Evolutionary conservation across 192 early-diverging fungal genomes (phyloP), one percentile per base, ranked within the genome.

Genomic region (Podila verticillata): DNA sequence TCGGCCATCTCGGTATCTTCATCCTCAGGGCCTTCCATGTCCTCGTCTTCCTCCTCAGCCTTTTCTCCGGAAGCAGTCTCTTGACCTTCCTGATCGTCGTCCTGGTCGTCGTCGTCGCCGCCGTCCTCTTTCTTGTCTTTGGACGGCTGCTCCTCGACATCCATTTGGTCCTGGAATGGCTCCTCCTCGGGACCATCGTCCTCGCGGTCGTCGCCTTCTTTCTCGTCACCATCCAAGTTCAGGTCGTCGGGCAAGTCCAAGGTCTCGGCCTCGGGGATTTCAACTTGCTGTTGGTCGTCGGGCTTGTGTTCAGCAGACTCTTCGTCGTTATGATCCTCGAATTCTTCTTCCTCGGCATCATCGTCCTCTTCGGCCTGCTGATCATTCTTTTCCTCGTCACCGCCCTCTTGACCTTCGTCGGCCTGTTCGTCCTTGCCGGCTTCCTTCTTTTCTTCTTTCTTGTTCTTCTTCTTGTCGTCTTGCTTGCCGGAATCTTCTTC

Each of bases 231-330:
- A 70, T 94, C 92, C 59, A 95, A 78, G 64, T 91, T 87, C 84
- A 96, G 63, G 51, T 95, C 89, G 36, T 96, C 94, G 12, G 94
- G 94, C 30, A 96, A 75, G 44, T 95, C 92, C 67, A 92, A 72
- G 31, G 89, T 92, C 56, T 95, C 92, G 6, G 93, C 92, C 77
- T 92, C 91, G 30, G 90, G 90, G 48, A 90, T 84, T 44, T 88
- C 85, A 22, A 85, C 83, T 64, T 86, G 82, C 68, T 73, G 72
- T 32, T 82, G 71, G 29, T 87, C 85, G 39, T 85, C 82, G 31
- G 87, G 82, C 63, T 81, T 83, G 61, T 87, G 84, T 31, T 88
- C 82, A 20, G 83, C 82, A 57, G 77, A 78, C 22, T 83, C 63
- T 48, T 78, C 75, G 19, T 84, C 71, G 49, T 81, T 79, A n/a